Conservation (phyloP, 768 basidiomycete genomes). For the Pholiota microspora region DNA sequence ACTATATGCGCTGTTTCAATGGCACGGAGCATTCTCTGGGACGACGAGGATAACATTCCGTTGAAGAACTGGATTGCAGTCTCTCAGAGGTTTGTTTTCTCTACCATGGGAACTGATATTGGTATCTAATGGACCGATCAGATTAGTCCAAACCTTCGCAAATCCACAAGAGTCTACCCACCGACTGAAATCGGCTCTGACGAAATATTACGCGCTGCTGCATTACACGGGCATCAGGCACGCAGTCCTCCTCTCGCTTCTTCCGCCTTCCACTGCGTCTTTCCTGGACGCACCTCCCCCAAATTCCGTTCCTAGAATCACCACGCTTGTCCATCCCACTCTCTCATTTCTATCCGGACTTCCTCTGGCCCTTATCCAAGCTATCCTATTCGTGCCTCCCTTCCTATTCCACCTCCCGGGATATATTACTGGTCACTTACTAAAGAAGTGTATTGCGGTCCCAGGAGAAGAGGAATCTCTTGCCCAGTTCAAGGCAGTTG, state of each 20-base stretch:
- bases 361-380: conserved; percentile 34
- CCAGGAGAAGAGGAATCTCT: conserved; percentile 61
- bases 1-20: conserved; percentile 56
- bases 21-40: conserved; percentile 58
- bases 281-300: conserved; percentile 13
- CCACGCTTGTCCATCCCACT: conserved; percentile 29
- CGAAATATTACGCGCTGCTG: conserved; percentile 56
- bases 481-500: conserved; percentile 70
- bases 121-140: conserved; percentile 1
- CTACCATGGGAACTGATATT: not conserved
- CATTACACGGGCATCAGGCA: conserved; percentile 51
- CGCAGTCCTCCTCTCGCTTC: conserved; percentile 35
- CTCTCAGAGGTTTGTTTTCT: conserved; percentile 52
- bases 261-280: conserved; percentile 13
- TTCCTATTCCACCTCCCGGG: conserved; percentile 57
- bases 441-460: conserved; percentile 38
- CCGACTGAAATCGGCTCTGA: conserved; percentile 41
- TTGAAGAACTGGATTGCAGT: conserved; percentile 51
- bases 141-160: conserved; percentile 14
- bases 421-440: conserved; percentile 49
- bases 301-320: conserved; percentile 21
- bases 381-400: conserved; percentile 40
- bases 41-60: conserved; percentile 40
- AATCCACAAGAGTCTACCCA: not conserved
- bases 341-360: conserved; percentile 29